Evolutionary conservation across 352 stramenopile genomes (phyloP), one percentile per base, ranked within the genome.

Genomic region (Globisporangium rhizosaccharum): DNA sequence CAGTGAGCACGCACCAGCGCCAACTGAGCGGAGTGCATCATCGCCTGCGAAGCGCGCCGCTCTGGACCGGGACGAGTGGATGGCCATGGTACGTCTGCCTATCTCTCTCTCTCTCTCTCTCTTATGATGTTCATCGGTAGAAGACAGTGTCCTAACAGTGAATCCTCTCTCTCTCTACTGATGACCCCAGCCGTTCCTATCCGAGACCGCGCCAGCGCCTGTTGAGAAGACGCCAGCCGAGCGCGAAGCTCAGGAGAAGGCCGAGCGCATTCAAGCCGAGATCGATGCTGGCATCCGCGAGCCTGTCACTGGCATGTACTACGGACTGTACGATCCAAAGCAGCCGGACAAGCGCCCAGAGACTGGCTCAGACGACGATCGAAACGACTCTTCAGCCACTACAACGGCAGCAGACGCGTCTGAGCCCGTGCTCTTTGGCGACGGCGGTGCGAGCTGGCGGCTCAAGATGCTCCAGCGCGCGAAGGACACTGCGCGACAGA

Each of bases 381-480:
- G 45, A 56, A 18, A 51, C 14, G 50, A 62, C 28, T 23, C 59
- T 7, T 53, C 61, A 2, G 51, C 51, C 8, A 9, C 62, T 36
- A 30, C 33, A 11, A 39, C 36, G 3, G 17, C 42, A 2, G 39
- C 61, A 28, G 56, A 68, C 9, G 54, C 62, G 0, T 61, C 53
- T 7, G 59, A 70, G 0, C 57, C 71, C 49, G 72, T 72, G 17
- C 26, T 85, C 14, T 74, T 88, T 45, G 85, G 85, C 7, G 82
- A 94, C 42, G 81, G 82, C 36, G 85, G 85, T 6, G 85, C 85
- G 18, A 94, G 85, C 58, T 94, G 85, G 85, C 75, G 82, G 15
- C 75, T 73, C 8, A 94, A 94, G 50, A 92, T 92, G 85, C 72
- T 94, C 3, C 76, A 87, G 57, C 72, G 81, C 51, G 85, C 85